A percentile compares a stretch with the other conserved stretches of the same genome.
These are phyloP conservation scores for Scenedesmus sp. DNA, from an alignment of 163 green algal genomes.

Conservation along the genomic window DNA sequence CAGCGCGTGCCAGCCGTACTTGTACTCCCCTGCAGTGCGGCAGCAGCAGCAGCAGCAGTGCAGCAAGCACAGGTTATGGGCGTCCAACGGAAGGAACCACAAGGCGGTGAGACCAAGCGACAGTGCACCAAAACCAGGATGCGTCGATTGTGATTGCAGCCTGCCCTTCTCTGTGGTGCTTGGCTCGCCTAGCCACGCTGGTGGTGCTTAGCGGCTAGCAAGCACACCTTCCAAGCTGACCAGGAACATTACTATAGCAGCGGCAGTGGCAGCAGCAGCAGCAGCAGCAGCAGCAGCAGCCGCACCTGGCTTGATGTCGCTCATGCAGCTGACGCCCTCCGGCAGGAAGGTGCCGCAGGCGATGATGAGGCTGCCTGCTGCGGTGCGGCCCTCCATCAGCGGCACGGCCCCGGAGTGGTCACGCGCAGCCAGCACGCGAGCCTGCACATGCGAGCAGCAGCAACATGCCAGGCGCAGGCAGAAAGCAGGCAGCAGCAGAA, in stretches of 20 bases:
- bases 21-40: slow-evolving; percentile 39
- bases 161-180: neutral
- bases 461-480: neutral
- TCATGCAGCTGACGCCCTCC: slow-evolving; percentile 41
- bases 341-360: slow-evolving; percentile 56
- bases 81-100: too few species aligned
- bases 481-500: neutral
- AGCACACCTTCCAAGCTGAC: too few species aligned
- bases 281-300: neutral
- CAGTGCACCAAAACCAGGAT: neutral
- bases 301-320: slow-evolving; percentile 61
- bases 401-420: slow-evolving; percentile 60
- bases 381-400: slow-evolving; percentile 60
- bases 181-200: neutral
- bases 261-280: neutral
- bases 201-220: too few species aligned
- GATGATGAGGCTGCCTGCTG: slow-evolving; percentile 58
- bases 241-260: neutral
- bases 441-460: slow-evolving; percentile 19
- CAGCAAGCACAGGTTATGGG: too few species aligned
- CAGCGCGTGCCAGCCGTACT: slow-evolving; percentile 54
- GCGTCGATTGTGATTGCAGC: neutral
- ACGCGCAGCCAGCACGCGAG: slow-evolving; percentile 66
- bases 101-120: neutral
- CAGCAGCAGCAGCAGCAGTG: neutral